phyloP scores from a whole-genome alignment of 2,329 filamentous ascomycete genomes.

The Phialocephala sp. region DNA sequence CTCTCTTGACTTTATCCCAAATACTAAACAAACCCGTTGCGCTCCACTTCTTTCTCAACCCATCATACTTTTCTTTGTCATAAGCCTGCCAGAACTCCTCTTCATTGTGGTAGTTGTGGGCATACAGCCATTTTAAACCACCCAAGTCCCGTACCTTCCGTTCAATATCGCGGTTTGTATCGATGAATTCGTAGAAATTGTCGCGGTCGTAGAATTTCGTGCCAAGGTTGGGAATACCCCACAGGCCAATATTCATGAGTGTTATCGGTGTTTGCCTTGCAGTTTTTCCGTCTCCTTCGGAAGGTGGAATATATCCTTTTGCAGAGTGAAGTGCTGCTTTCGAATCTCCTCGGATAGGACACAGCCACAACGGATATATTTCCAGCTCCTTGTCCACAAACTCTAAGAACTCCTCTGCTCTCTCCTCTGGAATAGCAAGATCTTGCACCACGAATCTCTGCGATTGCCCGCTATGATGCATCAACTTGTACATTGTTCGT shows the following conservation, averaged over 20 bases:
- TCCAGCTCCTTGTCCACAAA: slow-evolving; percentile 50
- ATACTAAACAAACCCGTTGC: slow-evolving; percentile 67
- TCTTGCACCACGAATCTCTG: slow-evolving; percentile 65
- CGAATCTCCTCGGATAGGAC: slow-evolving; percentile 47
- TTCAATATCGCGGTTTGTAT: slow-evolving; percentile 74
- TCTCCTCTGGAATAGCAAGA: slow-evolving; percentile 58
- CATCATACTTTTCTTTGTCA: slow-evolving; percentile 62
- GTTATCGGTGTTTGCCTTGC: background rate
- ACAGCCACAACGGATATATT: slow-evolving; percentile 55
- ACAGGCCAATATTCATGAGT: slow-evolving; percentile 44
- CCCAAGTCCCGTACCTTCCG: slow-evolving; percentile 68
- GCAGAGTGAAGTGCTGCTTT: background rate
- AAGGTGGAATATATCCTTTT: slow-evolving; percentile 62
- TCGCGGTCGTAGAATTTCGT: no score
- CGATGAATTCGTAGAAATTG: slow-evolving; percentile 61
- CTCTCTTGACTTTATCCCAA: slow-evolving; percentile 72
- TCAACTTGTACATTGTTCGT: slow-evolving; percentile 62
- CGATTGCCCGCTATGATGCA: slow-evolving; percentile 61
- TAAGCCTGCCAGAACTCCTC: slow-evolving; percentile 72
- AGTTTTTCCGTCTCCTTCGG: no score
- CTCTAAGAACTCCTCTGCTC: slow-evolving; percentile 54
- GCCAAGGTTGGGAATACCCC: slow-evolving; percentile 82
- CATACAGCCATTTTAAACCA: slow-evolving; percentile 86
- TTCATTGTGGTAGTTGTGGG: slow-evolving; percentile 79
- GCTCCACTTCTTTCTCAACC: slow-evolving; percentile 64